phyloP scores from a whole-genome alignment of 192 early-diverging fungal species.

The Coemansia sp. region DNA sequence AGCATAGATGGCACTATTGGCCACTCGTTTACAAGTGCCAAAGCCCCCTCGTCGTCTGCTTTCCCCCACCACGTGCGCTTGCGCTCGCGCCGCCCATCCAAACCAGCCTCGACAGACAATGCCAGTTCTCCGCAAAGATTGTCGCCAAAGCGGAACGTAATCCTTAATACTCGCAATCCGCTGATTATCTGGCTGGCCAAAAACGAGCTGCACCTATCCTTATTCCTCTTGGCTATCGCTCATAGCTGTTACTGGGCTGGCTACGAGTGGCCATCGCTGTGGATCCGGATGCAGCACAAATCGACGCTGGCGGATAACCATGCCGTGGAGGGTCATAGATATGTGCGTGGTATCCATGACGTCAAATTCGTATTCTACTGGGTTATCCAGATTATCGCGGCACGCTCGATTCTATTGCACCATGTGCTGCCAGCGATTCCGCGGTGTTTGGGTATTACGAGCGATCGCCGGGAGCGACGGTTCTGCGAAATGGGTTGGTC shows the following conservation, averaged over 20 bases:
- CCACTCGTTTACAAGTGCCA: neutral
- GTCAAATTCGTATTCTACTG: conserved; percentile 64
- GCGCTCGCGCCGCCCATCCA: conserved; percentile 18
- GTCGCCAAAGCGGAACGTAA: conserved; percentile 15
- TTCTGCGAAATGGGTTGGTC: conserved; percentile 59
- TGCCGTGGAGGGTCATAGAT: neutral
- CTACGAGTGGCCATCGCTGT: conserved; percentile 30
- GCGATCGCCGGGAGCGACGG: conserved; percentile 26
- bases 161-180: conserved; percentile 40
- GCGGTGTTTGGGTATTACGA: conserved; percentile 19
- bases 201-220: conserved; percentile 31
- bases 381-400: conserved; percentile 63
- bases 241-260: conserved; percentile 33
- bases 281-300: conserved; percentile 36
- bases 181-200: conserved; percentile 38
- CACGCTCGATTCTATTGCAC: conserved; percentile 59
- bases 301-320: neutral
- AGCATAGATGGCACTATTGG: neutral
- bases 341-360: conserved; percentile 56
- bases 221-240: conserved; percentile 18
- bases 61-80: neutral
- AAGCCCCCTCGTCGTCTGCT: neutral
- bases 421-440: conserved; percentile 30
- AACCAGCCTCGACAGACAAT: neutral
- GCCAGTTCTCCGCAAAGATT: neutral